Percentiles rank a stretch among this genome's conserved stretches.
These are phyloP conservation scores for Dovyalis caffra DNA, from an alignment of 345 rosid genomes.

Conservation along the genomic window DNA sequence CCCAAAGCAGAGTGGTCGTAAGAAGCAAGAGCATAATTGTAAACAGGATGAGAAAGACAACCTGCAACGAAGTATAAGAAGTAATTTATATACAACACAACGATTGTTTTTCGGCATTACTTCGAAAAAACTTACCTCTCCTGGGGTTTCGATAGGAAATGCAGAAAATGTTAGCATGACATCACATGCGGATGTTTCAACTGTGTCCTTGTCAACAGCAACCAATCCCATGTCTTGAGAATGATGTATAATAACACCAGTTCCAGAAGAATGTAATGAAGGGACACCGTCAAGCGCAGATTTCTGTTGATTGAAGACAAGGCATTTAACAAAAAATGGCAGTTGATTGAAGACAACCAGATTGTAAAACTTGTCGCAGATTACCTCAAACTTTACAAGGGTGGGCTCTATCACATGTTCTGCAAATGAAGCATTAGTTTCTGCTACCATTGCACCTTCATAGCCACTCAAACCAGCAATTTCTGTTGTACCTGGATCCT, in stretches of 20 bases:
- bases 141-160: conserved; percentile 94
- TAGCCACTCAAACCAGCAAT: conserved; percentile 41
- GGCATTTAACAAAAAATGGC: neutral
- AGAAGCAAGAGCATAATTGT: conserved; percentile 87
- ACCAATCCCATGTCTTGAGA: conserved; percentile 87
- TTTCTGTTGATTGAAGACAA: neutral
- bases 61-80: conserved; percentile 45
- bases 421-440: conserved; percentile 72
- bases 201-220: conserved; percentile 89
- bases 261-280: conserved; percentile 77
- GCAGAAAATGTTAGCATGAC: conserved; percentile 96
- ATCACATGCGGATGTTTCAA: conserved; percentile 78
- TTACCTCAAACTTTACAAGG: conserved; percentile 97
- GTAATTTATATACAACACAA: conserved; percentile 15
- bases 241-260: conserved; percentile 87
- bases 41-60: conserved; percentile 98
- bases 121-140: conserved; percentile 57
- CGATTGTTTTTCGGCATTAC: neutral
- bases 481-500: conserved; percentile 42
- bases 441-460: conserved; percentile 43
- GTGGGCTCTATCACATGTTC: conserved; percentile 88
- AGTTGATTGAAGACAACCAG: too few species aligned
- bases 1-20: conserved; percentile 83
- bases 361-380: neutral
- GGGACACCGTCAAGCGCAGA: conserved; percentile 76